Evolutionary conservation across 1,139 yeast species (phyloP), one percentile per base, ranked within the genome.

Genomic region (Geotrichum siamense): DNA sequence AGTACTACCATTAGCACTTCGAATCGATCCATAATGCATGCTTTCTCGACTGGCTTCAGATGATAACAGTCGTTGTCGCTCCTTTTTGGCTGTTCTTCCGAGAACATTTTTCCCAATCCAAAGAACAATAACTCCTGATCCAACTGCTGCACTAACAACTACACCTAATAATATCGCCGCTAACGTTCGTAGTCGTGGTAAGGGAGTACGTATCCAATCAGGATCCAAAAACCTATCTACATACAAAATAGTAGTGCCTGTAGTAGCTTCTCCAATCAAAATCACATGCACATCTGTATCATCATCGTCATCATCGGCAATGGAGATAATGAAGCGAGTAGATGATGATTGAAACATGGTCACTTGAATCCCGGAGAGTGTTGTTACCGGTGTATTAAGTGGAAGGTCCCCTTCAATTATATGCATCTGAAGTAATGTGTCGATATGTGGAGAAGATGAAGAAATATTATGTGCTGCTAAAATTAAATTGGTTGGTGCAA

Each of bases 401-500:
- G 21, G 59, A 31, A 75, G 71, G 9, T 70, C 63, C 41, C 74
- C 71, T 1, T 86, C 84, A 3, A 89, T 67, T 29, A 86, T 65
- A 58, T 91, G 97, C 46, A 85, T 65, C 44, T 74, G 72, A 28
- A 86, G 64, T 48, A 86, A 74, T 13, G 74, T 68, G 32, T 70
- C 70, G 29, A 89, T 62, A 38, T 62, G 63, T 0, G 72, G 69
- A 1, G 68, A 55, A 38, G 68, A 58, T 1, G 63, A 51, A 1
- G 83, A 73, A 47, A 78, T 68, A 54, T 80, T 79, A 31, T 72
- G 74, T 48, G 69, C 69, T 13, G 57, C 53, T 48, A 86, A 60
- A 0, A 87, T 77, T 20, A 73, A 71, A 5, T 78, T 67, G 0
- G 79, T 71, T 0, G 97, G 97, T 0, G 87, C 75, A 22, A 91